Conservation (phyloP, 345 rosid species). For the Stellera chamaejasme region DNA sequence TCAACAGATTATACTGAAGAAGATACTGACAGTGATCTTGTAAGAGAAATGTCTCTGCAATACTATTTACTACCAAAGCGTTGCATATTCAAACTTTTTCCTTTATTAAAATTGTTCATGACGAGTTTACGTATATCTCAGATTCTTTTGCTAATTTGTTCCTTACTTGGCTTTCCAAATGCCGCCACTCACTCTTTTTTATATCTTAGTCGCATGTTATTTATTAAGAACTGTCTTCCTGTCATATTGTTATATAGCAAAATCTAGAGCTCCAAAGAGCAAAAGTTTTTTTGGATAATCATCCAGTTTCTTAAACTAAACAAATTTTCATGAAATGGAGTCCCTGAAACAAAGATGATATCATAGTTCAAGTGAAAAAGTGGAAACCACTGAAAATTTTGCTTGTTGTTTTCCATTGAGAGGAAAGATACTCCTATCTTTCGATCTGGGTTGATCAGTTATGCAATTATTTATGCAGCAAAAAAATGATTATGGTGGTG, state of each 20-base stretch:
- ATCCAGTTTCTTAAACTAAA: no score
- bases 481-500: slow-evolving; percentile 25
- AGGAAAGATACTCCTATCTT: background rate
- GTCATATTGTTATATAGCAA: no score
- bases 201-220: no score
- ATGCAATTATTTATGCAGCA: slow-evolving; percentile 25
- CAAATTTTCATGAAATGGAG: no score
- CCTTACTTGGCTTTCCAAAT: no score
- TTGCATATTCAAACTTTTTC: slow-evolving; percentile 12
- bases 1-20: slow-evolving; percentile 40
- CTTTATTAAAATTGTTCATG: background rate
- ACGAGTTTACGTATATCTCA: no score
- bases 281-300: no score
- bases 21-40: slow-evolving; percentile 33
- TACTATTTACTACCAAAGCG: background rate
- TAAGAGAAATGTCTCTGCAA: slow-evolving; percentile 31
- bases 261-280: no score
- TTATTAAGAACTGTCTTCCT: no score
- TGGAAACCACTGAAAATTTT: background rate
- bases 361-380: background rate
- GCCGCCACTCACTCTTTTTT: no score
- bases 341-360: no score
- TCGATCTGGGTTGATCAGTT: slow-evolving; percentile 4
- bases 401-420: slow-evolving; percentile 1
- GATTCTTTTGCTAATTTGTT: no score